Percentiles rank a stretch among this genome's conserved stretches.
Evolutionary conservation across 1,284 basidiomycete species (phyloP).

Genomic region (Fomitopsis palustris): DNA sequence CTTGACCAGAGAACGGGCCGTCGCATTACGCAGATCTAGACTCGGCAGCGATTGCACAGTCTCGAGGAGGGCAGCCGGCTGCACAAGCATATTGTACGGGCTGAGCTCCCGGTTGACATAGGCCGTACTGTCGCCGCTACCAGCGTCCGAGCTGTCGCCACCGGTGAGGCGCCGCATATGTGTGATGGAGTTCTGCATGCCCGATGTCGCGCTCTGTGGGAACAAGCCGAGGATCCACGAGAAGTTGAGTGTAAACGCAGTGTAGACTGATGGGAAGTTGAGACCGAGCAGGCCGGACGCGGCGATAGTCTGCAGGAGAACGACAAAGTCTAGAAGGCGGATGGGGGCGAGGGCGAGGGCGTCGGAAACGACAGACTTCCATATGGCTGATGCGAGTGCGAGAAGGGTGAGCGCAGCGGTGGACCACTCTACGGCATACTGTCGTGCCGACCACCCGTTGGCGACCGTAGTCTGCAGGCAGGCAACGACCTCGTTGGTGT

Average conservation of each 20-base stretch:
- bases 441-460: conserved; percentile 85
- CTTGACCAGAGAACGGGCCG: conserved; percentile 5
- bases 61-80: conserved; percentile 10
- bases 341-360: conserved; percentile 42
- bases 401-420: conserved; percentile 70
- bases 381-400: conserved; percentile 63
- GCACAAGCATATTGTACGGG: conserved; percentile 59
- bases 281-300: conserved; percentile 73
- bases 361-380: conserved; percentile 55
- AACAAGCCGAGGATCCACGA: conserved; percentile 89
- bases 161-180: conserved; percentile 81
- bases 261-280: conserved; percentile 84
- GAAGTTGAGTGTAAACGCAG: conserved; percentile 82
- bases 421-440: conserved; percentile 74
- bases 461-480: conserved; percentile 91
- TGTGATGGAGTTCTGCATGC: conserved; percentile 78
- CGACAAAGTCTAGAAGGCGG: conserved; percentile 79
- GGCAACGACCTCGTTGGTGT: conserved; percentile 71
- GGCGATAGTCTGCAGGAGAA: conserved; percentile 75
- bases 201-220: conserved; percentile 45
- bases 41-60: conserved; percentile 13
- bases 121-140: conserved; percentile 56
- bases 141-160: conserved; percentile 61
- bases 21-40: conserved; percentile 17
- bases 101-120: conserved; percentile 78